Percentiles rank a stretch among this genome's conserved stretches.
These are phyloP conservation scores for Centrapalus pauciflorus DNA, from an alignment of 129 eudicot genomes.

Conservation along the genomic window DNA sequence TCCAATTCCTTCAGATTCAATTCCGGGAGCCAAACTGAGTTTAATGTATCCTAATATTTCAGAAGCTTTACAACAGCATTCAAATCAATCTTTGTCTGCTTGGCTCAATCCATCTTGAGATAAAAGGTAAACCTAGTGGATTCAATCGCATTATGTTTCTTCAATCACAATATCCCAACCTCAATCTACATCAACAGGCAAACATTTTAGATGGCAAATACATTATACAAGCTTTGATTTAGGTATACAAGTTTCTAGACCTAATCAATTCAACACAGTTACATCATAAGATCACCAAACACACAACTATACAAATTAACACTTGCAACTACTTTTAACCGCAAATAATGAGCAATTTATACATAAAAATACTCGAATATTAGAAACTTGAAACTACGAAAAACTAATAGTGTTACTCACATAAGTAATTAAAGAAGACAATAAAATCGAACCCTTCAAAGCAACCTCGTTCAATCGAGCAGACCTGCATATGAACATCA, in stretches of 20 bases:
- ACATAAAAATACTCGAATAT: conserved; percentile 1
- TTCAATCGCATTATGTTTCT: not conserved
- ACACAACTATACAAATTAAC: not conserved
- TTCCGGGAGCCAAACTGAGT: too few relatives aligned
- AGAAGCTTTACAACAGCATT: too few relatives aligned
- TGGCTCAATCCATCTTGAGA: not conserved
- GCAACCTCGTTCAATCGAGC: not conserved
- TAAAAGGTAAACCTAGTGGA: not conserved
- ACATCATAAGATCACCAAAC: not conserved
- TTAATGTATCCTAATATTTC: too few relatives aligned
- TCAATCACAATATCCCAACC: not conserved
- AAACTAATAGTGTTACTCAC: conserved; percentile 4
- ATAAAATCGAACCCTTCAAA: not conserved
- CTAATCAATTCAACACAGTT: not conserved
- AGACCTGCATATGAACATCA: conserved; percentile 3
- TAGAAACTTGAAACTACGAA: not conserved
- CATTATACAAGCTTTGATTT: not conserved
- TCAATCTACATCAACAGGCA: not conserved
- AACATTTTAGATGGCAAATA: not conserved
- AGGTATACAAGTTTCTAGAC: not conserved
- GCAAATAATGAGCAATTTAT: not conserved
- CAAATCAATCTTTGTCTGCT: too few relatives aligned
- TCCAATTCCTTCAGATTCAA: too few relatives aligned
- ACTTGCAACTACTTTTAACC: not conserved
- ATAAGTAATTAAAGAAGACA: not conserved